These are phyloP conservation scores for Sporobolomyces pararoseus DNA, from an alignment of 768 basidiomycete species.

Conservation along the genomic window DNA sequence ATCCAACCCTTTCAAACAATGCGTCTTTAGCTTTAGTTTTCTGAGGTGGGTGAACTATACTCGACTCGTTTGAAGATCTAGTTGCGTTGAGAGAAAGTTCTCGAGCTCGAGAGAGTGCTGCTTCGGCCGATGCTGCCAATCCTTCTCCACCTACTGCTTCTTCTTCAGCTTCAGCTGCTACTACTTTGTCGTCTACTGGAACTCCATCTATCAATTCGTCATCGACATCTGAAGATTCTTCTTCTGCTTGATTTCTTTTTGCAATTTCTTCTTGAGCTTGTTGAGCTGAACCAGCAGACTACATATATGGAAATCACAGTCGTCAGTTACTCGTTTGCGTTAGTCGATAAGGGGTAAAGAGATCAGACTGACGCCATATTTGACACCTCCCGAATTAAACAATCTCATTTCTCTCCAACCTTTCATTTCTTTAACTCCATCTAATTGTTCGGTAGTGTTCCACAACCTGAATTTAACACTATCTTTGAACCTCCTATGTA, in stretches of 20 bases:
- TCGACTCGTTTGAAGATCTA: slow-evolving; percentile 6
- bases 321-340: not conserved
- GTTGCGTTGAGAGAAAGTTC: slow-evolving; percentile 14
- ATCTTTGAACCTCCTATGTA: slow-evolving; percentile 86
- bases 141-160: slow-evolving; percentile 13
- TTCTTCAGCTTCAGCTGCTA: slow-evolving; percentile 24
- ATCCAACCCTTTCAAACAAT: slow-evolving; percentile 77
- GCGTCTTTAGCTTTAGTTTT: slow-evolving; percentile 50
- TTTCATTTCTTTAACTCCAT: slow-evolving; percentile 80
- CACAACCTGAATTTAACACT: slow-evolving; percentile 92
- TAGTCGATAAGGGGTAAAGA: not conserved
- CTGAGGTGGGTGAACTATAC: not conserved
- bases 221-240: not conserved
- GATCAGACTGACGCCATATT: slow-evolving; percentile 51
- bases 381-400: slow-evolving; percentile 81
- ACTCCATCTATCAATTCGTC: slow-evolving; percentile 1
- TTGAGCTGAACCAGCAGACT: slow-evolving; percentile 21
- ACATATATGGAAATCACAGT: too few relatives aligned
- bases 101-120: slow-evolving; percentile 22
- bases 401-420: slow-evolving; percentile 77
- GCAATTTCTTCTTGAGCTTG: slow-evolving; percentile 23
- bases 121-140: slow-evolving; percentile 23
- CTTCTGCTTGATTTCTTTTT: slow-evolving; percentile 15
- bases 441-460: slow-evolving; percentile 97
- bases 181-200: slow-evolving; percentile 22